Evolutionary conservation across 148 eudicot genomes (phyloP), one percentile per base, ranked within the genome.

Genomic region (Beta vulgaris): DNA sequence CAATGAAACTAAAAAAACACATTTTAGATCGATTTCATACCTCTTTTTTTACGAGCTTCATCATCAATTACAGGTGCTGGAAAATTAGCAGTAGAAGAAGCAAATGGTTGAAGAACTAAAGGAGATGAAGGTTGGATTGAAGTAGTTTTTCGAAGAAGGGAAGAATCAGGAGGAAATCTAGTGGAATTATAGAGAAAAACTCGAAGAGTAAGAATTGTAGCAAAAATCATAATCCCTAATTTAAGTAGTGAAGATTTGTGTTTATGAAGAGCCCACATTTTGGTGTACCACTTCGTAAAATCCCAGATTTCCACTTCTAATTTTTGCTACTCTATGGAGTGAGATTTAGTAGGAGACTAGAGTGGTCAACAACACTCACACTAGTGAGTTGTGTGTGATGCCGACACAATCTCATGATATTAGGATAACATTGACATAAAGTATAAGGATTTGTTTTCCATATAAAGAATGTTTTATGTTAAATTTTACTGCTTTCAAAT

Each of bases 161-260:
- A 25, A 73, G 55, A 42, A 62, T 76, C 75, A 23, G 76, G 53
- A 26, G 79, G 64, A 65, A 84, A 82, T 8, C 29, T 81, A 77
- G 73, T 8, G 18, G 84, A 65, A 65, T 61, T 71, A 23, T 77
- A 70, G 64, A 78, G 66, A 35, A 87, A 83, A 15, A 87, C 68
- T 39, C 83, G 49, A 39, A 88, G 58, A 67, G 78, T 70, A 73
- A 88, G 71, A 42, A 63, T 75, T 4, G 84, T 67, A 4, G 87
- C 82, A 40, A 88, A 79, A 28, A 83, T 73, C 40, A 84, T 70
- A 2, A 85, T 43, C 8, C 64, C 63, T 36, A 85, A 40, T 77
- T 88, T 88, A 46, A 83, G 72, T 16, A 83, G 18, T 10, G 75
- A 23, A 16, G 70, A 71, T 69, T 86, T 75, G 80, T 81, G 80